phyloP scores from a whole-genome alignment of 1,139 yeast genomes.

The Eremothecium coryli region DNA sequence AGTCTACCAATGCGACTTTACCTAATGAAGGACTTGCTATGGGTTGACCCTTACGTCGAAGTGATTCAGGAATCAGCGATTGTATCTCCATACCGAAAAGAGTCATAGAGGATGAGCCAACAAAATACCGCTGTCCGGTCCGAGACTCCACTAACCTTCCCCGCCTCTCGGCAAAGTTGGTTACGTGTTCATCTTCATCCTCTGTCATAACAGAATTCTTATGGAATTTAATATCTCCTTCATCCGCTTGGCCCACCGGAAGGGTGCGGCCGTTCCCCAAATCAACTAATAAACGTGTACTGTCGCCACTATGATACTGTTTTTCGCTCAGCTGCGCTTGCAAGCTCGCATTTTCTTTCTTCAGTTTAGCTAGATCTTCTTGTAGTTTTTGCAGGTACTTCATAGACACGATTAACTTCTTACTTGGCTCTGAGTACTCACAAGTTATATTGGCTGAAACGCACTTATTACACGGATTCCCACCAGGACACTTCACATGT shows the following conservation, averaged over 20 bases:
- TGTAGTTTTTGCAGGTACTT: conserved; percentile 62
- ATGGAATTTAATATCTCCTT: conserved; percentile 8
- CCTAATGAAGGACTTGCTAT: background rate
- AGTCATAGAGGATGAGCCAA: conserved; percentile 77
- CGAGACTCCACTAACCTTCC: conserved; percentile 64
- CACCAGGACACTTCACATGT: conserved; percentile 77
- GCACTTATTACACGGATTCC: conserved; percentile 67
- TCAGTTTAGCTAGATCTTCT: conserved; percentile 45
- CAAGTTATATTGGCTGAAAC: conserved; percentile 49
- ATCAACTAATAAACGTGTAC: background rate
- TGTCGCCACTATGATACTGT: background rate
- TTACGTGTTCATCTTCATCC: conserved; percentile 40
- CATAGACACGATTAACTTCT: conserved; percentile 68
- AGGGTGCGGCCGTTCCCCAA: conserved; percentile 5
- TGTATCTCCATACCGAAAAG: conserved; percentile 69
- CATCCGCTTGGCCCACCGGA: conserved; percentile 1
- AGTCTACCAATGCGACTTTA: background rate
- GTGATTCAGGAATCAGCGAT: conserved; percentile 34
- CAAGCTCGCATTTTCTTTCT: conserved; percentile 47
- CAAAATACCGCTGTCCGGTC: conserved; percentile 65
- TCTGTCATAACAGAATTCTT: conserved; percentile 7
- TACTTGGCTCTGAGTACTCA: conserved; percentile 70
- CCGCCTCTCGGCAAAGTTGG: conserved; percentile 60
- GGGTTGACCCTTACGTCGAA: conserved; percentile 12
- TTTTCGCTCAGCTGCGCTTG: conserved; percentile 33